Percentiles rank a stretch among this genome's conserved stretches.
These are phyloP conservation scores for Trichoderma aggressivum DNA, from an alignment of 2,329 filamentous ascomycete species.

Conservation along the genomic window DNA sequence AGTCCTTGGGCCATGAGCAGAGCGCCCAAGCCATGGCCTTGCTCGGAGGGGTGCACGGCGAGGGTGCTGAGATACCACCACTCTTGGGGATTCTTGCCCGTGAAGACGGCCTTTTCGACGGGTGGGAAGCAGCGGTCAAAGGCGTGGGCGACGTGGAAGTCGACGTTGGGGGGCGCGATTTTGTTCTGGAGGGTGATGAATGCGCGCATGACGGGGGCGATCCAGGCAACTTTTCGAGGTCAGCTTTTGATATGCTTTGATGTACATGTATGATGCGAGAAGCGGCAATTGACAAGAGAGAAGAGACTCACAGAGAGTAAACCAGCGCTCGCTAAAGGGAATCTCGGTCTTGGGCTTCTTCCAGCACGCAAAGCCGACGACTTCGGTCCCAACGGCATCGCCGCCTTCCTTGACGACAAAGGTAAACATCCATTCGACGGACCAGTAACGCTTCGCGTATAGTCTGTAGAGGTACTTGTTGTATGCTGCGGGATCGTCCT, in stretches of 20 bases:
- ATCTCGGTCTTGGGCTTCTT: slow-evolving; percentile 28
- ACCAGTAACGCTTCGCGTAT: slow-evolving; percentile 35
- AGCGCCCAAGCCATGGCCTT: slow-evolving; percentile 33
- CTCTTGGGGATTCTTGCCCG: slow-evolving; percentile 28
- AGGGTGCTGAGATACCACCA: slow-evolving; percentile 38
- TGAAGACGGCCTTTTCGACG: slow-evolving; percentile 28
- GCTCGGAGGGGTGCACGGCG: slow-evolving; percentile 30
- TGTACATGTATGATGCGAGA: neutral
- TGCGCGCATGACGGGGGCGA: slow-evolving; percentile 28
- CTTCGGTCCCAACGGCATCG: neutral
- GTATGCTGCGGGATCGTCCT: slow-evolving; percentile 23
- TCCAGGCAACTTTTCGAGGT: slow-evolving; percentile 28
- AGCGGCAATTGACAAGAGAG: neutral
- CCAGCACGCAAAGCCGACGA: slow-evolving; percentile 36
- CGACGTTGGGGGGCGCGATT: slow-evolving; percentile 27
- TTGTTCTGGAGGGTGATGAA: slow-evolving; percentile 26
- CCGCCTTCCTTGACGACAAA: slow-evolving; percentile 22
- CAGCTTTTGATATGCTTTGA: neutral
- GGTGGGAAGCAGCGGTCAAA: slow-evolving; percentile 29
- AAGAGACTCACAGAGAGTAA: slow-evolving; percentile 29
- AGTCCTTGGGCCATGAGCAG: slow-evolving; percentile 33
- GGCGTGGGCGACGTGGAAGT: slow-evolving; percentile 22
- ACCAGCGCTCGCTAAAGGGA: slow-evolving; percentile 31
- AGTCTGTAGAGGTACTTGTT: slow-evolving; percentile 26
- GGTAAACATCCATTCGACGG: slow-evolving; percentile 31